Evolutionary conservation across 768 basidiomycete species (phyloP), one percentile per base, ranked within the genome.

Genomic region (Termitomyces sp.): DNA sequence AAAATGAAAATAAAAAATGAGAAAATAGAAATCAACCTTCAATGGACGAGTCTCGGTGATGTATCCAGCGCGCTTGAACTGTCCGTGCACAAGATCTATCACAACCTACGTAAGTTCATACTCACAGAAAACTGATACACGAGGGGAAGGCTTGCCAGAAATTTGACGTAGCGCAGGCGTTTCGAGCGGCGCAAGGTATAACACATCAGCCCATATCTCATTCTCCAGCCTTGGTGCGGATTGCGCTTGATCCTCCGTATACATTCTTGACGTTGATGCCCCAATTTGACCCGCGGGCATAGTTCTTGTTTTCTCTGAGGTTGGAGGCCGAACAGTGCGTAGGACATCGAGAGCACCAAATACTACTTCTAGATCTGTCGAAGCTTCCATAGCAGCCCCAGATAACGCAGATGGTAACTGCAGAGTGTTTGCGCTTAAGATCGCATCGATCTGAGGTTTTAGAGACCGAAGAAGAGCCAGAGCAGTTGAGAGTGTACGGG

Each of bases 111-210:
- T 32, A n/a, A 36, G 40, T 39, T 22, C 11, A 18, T 20, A 23
- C 15, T 23, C 22, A 12, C 7, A 36, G 10, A 16, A 20, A 20
- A 23, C 9, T 0, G 31, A 32, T n/a, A 27, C 11, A 29, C 11
- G 1, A 45, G 3, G 16, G 33, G 2, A 32, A 41, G 13, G 18
- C 69, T 7, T 55, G 74, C 75, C 66, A 31, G 66, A 68, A 3
- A 77, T 63, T 2, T 47, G 59, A 29, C 60, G 58, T 5, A 77
- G 57, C 12, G 64, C 58, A 32, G 71, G 68, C 10, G 61, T 59
- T 50, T 73, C 67, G 44, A 64, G 56, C 1, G 86, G 84, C 1
- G 81, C 83, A 11, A 78, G 58, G 72, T 78, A 86, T 23, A 88
- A 71, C 20, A 86, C 81, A 51, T 83, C 78, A 5, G 83, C 83